Evolutionary conservation across 805 yeast species (phyloP).

Genomic region (Naumovozyma dairenensis): DNA sequence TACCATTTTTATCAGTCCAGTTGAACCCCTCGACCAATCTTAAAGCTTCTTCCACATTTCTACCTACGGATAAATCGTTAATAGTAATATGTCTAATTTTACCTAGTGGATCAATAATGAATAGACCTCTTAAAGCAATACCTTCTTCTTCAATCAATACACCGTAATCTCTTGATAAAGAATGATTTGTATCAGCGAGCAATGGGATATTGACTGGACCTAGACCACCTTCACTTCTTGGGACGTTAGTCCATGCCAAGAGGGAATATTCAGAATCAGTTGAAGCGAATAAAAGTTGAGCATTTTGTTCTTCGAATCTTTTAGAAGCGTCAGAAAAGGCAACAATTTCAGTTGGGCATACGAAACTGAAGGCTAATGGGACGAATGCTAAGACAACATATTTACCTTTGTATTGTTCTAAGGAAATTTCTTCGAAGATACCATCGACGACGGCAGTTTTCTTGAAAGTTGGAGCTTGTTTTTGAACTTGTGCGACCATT

Average conservation of each 20-base stretch:
- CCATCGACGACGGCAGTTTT: conserved; percentile 98
- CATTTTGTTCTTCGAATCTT: conserved; percentile 78
- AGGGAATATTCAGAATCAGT: conserved; percentile 97
- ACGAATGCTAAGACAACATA: conserved; percentile 96
- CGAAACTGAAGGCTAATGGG: conserved; percentile 98
- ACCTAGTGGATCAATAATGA: conserved; percentile 95
- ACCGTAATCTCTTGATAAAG: conserved; percentile 92
- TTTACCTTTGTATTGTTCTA: conserved; percentile 94
- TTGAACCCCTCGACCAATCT: conserved; percentile 99
- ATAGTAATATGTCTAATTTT: conserved; percentile 90
- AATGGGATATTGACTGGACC: conserved; percentile 93
- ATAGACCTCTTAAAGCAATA: conserved; percentile 95
- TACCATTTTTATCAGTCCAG: conserved; percentile 98
- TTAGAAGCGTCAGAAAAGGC: conserved; percentile 94
- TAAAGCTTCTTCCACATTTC: conserved; percentile 95
- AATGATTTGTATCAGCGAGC: conserved; percentile 93
- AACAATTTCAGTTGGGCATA: conserved; percentile 98
- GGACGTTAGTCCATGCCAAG: conserved; percentile 96
- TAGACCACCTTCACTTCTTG: conserved; percentile 96
- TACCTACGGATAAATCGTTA: conserved; percentile 98
- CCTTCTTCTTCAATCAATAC: conserved; percentile 95
- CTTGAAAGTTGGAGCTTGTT: conserved; percentile 93
- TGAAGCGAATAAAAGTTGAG: conserved; percentile 89
- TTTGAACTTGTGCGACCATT: conserved; percentile 88
- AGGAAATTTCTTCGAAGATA: conserved; percentile 85